Base-by-base conservation (phyloP, 176 grass and related monocot genomes). In the Zea luxurians region DNA sequence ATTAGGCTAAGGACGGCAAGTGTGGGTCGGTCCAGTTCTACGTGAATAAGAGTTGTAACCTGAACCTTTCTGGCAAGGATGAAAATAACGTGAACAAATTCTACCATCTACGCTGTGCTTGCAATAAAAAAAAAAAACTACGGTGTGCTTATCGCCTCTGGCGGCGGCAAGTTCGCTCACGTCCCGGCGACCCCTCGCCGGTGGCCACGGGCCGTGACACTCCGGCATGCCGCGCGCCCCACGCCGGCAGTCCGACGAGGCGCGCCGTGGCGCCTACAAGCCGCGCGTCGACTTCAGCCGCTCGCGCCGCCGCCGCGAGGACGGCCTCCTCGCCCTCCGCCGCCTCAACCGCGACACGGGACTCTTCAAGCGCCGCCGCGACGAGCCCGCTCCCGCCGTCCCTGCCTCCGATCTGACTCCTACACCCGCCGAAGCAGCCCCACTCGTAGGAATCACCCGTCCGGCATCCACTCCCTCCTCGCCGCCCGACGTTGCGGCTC, bases 291-390 rank as follows among this genome's bases (percentile, higher is more conserved):
- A 89, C 70, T 82, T 89, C 43, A 60, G 15, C 54, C 63, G 57
- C 69, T 85, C 77, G 45, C 83, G 88, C 78, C 78, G 88, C 52
- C 84, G 93, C 47, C 84, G 93, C 34, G 93, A 93, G 81, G 85
- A 77, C 49, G 70, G 77, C 16, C 78, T 93, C 64, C 70, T 93
- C 83, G 88, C 74, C 44, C 84, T 97, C 70, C 80, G 93, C 46
- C 87, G 89, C 74, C 61, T 70, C 45, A 80, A 86, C 17, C 93
- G 93, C 64, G 80, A 93, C 27, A 81, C 83, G 48, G 83, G 79
- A 49, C 86, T 97, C 61, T 69, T 87, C 91, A 97, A 97, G 86
- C 83, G 87, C 61, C 83, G 94, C 79, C 88, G 88, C 61, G 81
- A 85, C 62, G 86, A 75, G 0, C 38, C 71, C 82, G 5, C n/a